Conservation (phyloP, 345 rosid species). For the Adansonia digitata region DNA sequence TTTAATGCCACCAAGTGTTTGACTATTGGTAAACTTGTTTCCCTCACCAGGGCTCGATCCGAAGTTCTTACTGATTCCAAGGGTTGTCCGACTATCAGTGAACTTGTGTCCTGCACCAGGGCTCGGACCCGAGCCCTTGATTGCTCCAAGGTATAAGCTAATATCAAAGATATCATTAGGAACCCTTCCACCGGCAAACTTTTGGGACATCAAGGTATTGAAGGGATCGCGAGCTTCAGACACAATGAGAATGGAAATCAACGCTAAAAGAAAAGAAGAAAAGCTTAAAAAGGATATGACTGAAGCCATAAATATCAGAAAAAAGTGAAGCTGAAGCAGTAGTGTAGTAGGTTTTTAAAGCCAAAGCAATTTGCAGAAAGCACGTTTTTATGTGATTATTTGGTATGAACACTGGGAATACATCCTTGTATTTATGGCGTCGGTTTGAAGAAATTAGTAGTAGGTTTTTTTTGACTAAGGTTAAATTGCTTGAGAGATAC, state of each 20-base stretch:
- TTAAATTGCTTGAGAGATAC: not conserved
- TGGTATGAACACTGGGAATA: not conserved
- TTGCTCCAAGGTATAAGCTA: not conserved
- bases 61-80: not conserved
- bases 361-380: not conserved
- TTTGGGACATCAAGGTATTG: constrained; percentile 16
- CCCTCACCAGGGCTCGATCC: constrained; percentile 35
- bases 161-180: constrained; percentile 33
- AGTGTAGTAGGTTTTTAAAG: not conserved
- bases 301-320: no score
- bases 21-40: not conserved
- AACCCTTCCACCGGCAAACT: constrained; percentile 11
- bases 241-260: constrained; percentile 20
- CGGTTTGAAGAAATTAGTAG: not conserved
- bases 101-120: not conserved
- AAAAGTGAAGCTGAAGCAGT: not conserved
- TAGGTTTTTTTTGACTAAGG: not conserved
- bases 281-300: constrained; percentile 14
- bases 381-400: not conserved
- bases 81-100: not conserved
- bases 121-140: not conserved
- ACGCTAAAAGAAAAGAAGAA: not conserved
- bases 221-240: constrained; percentile 37
- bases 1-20: constrained; percentile 20
- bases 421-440: not conserved